Base-by-base conservation (phyloP, 371 early-diverging fungal species). In the Homolaphlyctis polyrhiza region DNA sequence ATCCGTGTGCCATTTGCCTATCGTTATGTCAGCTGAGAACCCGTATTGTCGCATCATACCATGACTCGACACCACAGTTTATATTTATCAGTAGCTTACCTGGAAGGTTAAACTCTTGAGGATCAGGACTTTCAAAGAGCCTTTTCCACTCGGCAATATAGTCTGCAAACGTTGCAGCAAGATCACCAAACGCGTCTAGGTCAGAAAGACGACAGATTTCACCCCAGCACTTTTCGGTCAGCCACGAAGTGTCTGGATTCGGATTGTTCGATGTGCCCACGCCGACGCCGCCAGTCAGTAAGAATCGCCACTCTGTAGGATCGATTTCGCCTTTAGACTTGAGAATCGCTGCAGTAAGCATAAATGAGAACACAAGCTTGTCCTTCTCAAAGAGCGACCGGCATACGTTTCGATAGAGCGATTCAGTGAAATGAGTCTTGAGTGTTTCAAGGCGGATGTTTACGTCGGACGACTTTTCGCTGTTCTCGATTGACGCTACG, bases 381-480 rank as follows among this genome's bases (percentile, higher is more conserved):
- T 82, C 82, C 62, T 82, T 82, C 58, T 82, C 82, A 65, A 82
- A 82, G 34, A 82, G 62, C 32, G 82, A 82, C 48, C 82, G 57
- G 61, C 82, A 82, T 2, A 82, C 74, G 66, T 82, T 82, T 28
- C 74, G 66, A 60, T 79, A 82, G 16, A 82, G 70, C 5, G 78
- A 72, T 30, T 72, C 71, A 1, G 79, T 78, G 57, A 82, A 82
- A 58, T 78, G 77, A 0, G 61, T 68, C 23, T 68, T 63, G 23
- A 82, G 66, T 0, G 45, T 79, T 2, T 39, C 58, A 14, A 82
- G 57, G 2, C 82, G 69, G 1, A 66, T 58, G 6, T 64, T 67
- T 14, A 82, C 48, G 50, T 82, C 80, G 6, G 74, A 55, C 1
- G 78, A 75, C 61, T 82, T 82, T 63, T 78, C 77, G 61, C 80